These are phyloP conservation scores for Trichaptum fuscoviolaceum DNA, from an alignment of 768 basidiomycete genomes.

Conservation along the genomic window DNA sequence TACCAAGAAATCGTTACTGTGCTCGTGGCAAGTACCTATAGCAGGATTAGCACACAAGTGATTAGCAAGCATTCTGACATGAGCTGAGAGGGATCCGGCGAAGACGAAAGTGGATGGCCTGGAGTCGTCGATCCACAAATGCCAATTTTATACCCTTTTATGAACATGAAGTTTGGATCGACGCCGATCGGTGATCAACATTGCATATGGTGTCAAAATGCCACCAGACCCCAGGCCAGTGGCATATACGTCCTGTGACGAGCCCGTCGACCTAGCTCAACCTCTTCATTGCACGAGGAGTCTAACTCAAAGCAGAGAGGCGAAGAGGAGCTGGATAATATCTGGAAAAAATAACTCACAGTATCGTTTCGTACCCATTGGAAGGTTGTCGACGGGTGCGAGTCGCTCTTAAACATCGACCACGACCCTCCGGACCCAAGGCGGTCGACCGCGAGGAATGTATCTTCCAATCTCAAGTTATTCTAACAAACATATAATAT, in stretches of 20 bases:
- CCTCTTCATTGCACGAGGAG: too few species aligned
- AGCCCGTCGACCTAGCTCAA: neutral
- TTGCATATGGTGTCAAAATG: neutral
- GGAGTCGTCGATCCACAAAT: neutral
- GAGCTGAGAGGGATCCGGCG: neutral
- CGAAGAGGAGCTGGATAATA: neutral
- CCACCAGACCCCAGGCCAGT: neutral
- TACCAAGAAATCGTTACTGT: conserved; percentile 65
- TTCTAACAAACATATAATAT: conserved; percentile 40
- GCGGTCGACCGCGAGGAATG: conserved; percentile 65
- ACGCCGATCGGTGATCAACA: neutral
- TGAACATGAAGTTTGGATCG: neutral
- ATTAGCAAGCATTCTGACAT: neutral
- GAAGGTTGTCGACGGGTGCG: conserved; percentile 71
- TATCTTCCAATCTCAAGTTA: conserved; percentile 67
- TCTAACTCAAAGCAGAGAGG: neutral
- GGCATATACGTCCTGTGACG: too few species aligned
- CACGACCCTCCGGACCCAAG: conserved; percentile 41
- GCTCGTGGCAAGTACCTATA: conserved; percentile 53
- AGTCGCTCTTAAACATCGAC: conserved; percentile 61
- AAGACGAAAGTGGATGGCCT: neutral
- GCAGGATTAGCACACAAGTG: neutral
- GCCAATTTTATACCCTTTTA: neutral
- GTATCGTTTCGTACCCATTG: conserved; percentile 56
- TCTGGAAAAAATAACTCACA: conserved; percentile 28